Conservation (phyloP, 139 green algal species). For the Micromonas pusilla region DNA sequence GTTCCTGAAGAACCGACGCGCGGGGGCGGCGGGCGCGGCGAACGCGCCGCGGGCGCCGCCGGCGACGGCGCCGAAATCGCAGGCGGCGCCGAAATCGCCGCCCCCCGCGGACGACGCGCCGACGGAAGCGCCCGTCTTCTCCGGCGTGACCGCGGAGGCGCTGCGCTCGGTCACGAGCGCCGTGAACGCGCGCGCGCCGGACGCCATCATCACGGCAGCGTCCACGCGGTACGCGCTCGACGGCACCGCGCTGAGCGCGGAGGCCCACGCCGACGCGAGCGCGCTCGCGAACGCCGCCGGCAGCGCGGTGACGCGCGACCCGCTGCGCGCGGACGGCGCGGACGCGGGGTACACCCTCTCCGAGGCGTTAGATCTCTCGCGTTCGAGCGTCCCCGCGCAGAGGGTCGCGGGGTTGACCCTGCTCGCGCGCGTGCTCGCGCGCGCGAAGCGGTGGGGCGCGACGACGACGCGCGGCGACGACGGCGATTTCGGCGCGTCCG, state of each 20-base stretch:
- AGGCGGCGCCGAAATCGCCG: too few relatives aligned
- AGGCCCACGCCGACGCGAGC: neutral
- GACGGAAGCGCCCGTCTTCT: too few relatives aligned
- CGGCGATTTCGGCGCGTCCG: neutral
- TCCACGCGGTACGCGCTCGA: neutral
- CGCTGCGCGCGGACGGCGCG: neutral
- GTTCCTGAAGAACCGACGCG: neutral
- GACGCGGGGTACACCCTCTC: conserved; percentile 2
- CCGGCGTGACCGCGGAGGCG: too few relatives aligned
- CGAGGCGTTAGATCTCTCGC: neutral
- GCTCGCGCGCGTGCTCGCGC: neutral
- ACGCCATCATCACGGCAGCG: neutral
- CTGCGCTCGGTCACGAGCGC: too few relatives aligned
- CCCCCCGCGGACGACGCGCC: too few relatives aligned
- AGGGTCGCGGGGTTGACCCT: neutral
- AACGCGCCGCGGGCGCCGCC: neutral
- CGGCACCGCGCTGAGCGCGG: neutral
- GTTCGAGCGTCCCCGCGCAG: neutral
- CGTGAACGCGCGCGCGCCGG: too few relatives aligned
- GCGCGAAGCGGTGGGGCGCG: neutral
- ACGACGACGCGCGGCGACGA: neutral
- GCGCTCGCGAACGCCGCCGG: too few relatives aligned
- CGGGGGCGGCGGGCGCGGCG: too few relatives aligned
- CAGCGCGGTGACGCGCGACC: neutral
- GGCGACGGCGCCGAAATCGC: neutral